Evolutionary conservation across 768 basidiomycete species (phyloP).

Genomic region (Phaeolepiota aurea): DNA sequence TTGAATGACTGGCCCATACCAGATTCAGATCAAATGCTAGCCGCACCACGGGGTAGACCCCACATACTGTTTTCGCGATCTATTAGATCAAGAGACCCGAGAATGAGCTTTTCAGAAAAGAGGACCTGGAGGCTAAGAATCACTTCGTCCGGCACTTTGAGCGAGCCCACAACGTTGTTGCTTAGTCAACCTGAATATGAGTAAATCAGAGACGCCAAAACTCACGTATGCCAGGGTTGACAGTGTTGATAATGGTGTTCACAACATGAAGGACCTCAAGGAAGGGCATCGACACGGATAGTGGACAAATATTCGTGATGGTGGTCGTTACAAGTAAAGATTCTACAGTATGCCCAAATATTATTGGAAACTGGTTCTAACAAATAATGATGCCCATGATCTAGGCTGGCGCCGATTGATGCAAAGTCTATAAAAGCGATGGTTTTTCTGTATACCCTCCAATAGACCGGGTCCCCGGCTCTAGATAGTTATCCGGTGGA

Average conservation of each 20-base stretch:
- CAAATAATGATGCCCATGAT: too few species aligned
- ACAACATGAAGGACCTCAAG: constrained; percentile 12
- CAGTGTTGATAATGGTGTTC: constrained; percentile 21
- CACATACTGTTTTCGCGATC: constrained; percentile 58
- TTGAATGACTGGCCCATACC: constrained; percentile 41
- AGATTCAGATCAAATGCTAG: not conserved
- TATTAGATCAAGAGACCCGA: constrained; percentile 72
- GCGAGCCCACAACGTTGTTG: too few species aligned
- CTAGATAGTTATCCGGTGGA: too few species aligned
- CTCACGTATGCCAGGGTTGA: constrained; percentile 24
- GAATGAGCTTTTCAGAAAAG: constrained; percentile 53
- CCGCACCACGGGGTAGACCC: not conserved
- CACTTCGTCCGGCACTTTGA: constrained; percentile 33
- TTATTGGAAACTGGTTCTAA: too few species aligned
- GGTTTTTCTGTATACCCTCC: too few species aligned
- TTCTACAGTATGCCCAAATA: too few species aligned
- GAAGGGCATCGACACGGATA: constrained; percentile 16
- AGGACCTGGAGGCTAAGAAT: constrained; percentile 48
- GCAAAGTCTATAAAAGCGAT: too few species aligned
- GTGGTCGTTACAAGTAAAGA: too few species aligned
- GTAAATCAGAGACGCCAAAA: too few species aligned
- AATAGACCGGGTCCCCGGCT: too few species aligned
- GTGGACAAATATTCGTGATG: too few species aligned
- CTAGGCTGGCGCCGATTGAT: too few species aligned
- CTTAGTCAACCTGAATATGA: not conserved